These are phyloP conservation scores for Teratosphaeriaceae sp. DNA, from an alignment of 2,329 filamentous ascomycete genomes.

Conservation along the genomic window DNA sequence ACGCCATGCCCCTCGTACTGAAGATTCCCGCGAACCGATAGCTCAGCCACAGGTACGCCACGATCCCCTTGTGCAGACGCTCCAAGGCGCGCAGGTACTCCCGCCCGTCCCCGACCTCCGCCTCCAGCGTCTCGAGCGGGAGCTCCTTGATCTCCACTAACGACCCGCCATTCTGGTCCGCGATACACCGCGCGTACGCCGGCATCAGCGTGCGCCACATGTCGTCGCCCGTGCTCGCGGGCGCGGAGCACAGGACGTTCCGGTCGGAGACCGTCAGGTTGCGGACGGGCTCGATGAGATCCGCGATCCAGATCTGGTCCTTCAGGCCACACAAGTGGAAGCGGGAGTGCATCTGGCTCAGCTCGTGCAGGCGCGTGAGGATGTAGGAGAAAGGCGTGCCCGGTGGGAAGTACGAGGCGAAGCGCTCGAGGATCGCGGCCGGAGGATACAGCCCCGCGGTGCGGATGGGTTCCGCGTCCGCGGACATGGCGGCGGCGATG, in stretches of 20 bases:
- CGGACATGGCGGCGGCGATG: slow-evolving; percentile 57
- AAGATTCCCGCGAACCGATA: slow-evolving; percentile 83
- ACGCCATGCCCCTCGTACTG: slow-evolving; percentile 64
- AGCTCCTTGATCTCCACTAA: slow-evolving; percentile 66
- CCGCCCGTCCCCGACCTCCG: slow-evolving; percentile 36
- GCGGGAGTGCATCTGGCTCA: slow-evolving; percentile 55
- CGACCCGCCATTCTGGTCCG: slow-evolving; percentile 57
- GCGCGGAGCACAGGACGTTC: slow-evolving; percentile 67
- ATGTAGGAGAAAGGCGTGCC: slow-evolving; percentile 79
- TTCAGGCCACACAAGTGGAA: slow-evolving; percentile 65
- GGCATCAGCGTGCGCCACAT: slow-evolving; percentile 46
- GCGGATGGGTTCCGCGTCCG: slow-evolving; percentile 58
- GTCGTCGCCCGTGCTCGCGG: slow-evolving; percentile 52
- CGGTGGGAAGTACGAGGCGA: slow-evolving; percentile 74
- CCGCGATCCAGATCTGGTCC: slow-evolving; percentile 60
- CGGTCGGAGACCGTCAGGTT: slow-evolving; percentile 66
- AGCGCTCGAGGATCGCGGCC: slow-evolving; percentile 61
- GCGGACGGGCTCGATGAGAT: slow-evolving; percentile 64
- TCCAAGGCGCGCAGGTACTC: slow-evolving; percentile 66
- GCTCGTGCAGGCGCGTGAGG: slow-evolving; percentile 64
- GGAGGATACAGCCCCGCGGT: slow-evolving; percentile 72
- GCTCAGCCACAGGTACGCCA: slow-evolving; percentile 87
- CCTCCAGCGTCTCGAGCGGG: slow-evolving; percentile 66
- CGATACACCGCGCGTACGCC: slow-evolving; percentile 63
- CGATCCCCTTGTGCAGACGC: slow-evolving; percentile 70